Evolutionary conservation across 805 yeast genomes (phyloP).

Genomic region (Wickerhamiella occidentalis): DNA sequence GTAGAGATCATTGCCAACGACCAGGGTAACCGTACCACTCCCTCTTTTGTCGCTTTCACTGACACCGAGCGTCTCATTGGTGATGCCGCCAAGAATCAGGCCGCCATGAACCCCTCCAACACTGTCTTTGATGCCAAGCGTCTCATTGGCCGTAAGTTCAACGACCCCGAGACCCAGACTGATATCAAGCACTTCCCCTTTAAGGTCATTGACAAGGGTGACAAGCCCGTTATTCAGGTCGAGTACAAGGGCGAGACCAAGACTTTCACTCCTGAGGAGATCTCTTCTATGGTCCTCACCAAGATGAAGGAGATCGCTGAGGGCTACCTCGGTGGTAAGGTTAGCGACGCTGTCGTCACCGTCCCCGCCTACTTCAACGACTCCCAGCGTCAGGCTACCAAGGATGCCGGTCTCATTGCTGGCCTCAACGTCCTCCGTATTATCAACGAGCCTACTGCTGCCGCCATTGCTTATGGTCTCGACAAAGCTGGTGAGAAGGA

Average conservation of each 20-base stretch:
- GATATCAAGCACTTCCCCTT: conserved; percentile 93
- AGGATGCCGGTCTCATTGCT: conserved; percentile 80
- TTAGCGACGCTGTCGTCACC: conserved; percentile 74
- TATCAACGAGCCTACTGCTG: conserved; percentile 89
- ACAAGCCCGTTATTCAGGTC: conserved; percentile 73
- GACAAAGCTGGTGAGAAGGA: conserved; percentile 77
- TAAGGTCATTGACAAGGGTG: conserved; percentile 57
- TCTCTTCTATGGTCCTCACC: conserved; percentile 80
- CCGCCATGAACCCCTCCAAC: conserved; percentile 83
- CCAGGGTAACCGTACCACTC: conserved; percentile 97
- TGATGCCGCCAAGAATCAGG: conserved; percentile 96
- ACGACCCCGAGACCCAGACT: conserved; percentile 72
- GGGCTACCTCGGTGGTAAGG: conserved; percentile 66
- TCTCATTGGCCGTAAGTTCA: conserved; percentile 82
- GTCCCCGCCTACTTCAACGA: conserved; percentile 85
- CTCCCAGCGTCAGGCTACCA: conserved; percentile 82
- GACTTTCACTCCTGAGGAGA: conserved; percentile 86
- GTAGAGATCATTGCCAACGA: conserved; percentile 96
- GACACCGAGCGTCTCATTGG: conserved; percentile 88
- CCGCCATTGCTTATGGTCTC: conserved; percentile 93
- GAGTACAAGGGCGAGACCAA: conserved; percentile 76
- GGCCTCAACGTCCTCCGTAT: conserved; percentile 76
- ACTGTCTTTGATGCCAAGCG: conserved; percentile 85
- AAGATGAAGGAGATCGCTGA: conserved; percentile 85
- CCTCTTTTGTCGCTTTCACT: conserved; percentile 91